Percentiles rank a stretch among this genome's conserved stretches.
Evolutionary conservation across 169 alveolate species (phyloP).

Genomic region (Cryptosporidium ryanae): DNA sequence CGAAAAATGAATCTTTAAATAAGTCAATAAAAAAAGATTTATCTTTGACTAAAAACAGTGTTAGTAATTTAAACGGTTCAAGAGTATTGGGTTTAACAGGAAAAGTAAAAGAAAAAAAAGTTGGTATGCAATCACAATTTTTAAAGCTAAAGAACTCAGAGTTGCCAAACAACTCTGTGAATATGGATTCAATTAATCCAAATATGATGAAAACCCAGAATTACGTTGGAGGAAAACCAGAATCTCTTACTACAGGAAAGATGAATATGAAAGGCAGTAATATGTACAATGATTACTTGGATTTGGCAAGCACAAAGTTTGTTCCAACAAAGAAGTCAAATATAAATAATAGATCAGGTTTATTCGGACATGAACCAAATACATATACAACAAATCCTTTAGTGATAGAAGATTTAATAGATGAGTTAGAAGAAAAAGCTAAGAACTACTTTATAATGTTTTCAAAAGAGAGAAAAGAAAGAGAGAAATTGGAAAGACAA

Average conservation of each 20-base stretch:
- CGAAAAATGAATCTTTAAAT: not conserved
- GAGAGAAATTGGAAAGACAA: slow-evolving; percentile 82
- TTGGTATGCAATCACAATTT: not conserved
- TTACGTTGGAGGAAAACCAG: too few relatives aligned
- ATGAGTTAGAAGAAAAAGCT: slow-evolving; percentile 84
- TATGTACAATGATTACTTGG: not conserved
- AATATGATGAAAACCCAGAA: not conserved
- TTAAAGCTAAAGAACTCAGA: not conserved
- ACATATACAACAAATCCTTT: slow-evolving; percentile 60
- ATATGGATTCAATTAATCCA: not conserved
- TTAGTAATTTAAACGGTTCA: slow-evolving; percentile 6
- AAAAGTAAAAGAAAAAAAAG: slow-evolving; percentile 25
- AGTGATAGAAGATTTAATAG: slow-evolving; percentile 84
- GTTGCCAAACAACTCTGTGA: not conserved
- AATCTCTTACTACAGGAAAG: not conserved
- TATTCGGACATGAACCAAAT: slow-evolving; percentile 60
- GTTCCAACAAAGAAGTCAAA: slow-evolving; percentile 5
- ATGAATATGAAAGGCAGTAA: not conserved
- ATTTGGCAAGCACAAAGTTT: not conserved
- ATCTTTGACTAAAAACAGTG: not conserved
- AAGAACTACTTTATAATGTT: slow-evolving; percentile 84
- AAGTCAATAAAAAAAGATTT: not conserved
- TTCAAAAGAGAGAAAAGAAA: slow-evolving; percentile 83
- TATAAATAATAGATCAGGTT: slow-evolving; percentile 22
- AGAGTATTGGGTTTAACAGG: slow-evolving; percentile 31